Evolutionary conservation across 345 rosid genomes (phyloP).

Genomic region (Psidium friedrichsthalianum): DNA sequence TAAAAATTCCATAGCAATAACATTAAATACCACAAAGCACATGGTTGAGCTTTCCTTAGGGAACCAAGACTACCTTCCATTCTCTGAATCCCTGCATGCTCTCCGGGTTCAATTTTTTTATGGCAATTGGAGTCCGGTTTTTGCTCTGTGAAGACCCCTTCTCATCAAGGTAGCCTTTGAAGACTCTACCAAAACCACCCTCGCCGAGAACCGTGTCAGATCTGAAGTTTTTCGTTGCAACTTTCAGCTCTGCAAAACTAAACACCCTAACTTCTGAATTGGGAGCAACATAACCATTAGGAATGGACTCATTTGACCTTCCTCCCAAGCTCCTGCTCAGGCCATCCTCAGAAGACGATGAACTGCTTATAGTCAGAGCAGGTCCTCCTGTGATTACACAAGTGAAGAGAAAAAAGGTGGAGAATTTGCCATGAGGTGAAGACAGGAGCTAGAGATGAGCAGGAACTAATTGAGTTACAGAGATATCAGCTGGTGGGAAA

Average conservation of each 20-base stretch:
- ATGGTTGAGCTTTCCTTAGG: neutral
- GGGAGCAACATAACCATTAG: neutral
- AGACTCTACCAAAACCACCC: conserved; percentile 4
- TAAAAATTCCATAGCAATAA: neutral
- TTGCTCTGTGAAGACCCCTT: neutral
- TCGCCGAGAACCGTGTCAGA: neutral
- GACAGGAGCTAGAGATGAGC: neutral
- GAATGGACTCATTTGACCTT: neutral
- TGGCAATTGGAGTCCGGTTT: neutral
- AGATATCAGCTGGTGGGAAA: neutral
- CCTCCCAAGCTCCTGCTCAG: neutral
- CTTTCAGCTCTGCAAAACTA: neutral
- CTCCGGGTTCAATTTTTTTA: neutral
- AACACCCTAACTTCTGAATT: neutral
- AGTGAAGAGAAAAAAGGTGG: neutral
- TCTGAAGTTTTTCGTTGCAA: neutral
- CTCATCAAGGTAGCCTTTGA: conserved; percentile 1
- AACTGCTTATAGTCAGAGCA: conserved; percentile 3
- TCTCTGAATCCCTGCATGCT: conserved; percentile 5
- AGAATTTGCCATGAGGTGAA: neutral
- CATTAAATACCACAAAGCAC: neutral
- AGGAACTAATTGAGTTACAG: neutral
- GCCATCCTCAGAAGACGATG: conserved; percentile 1
- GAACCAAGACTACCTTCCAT: conserved; percentile 1
- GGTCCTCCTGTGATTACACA: neutral